Conservation (phyloP, 208 protist species). For the Borovskyia barvae region DNA sequence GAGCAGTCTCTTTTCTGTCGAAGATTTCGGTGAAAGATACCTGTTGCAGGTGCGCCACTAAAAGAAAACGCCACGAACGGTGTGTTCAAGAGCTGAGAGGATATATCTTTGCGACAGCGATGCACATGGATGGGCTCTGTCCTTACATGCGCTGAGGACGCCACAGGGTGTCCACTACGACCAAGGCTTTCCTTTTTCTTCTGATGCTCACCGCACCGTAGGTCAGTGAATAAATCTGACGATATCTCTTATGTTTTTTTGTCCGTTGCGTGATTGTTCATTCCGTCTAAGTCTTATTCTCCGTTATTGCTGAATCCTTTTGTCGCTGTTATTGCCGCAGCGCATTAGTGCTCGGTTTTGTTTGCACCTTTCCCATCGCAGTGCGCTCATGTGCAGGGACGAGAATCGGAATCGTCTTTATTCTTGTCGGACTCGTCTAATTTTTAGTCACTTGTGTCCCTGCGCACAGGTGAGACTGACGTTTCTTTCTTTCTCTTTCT, state of each 20-base stretch:
- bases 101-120: no score
- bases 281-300: background rate
- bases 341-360: background rate
- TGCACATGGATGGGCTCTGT: background rate
- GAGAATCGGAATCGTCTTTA: no score
- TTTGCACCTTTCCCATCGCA: no score
- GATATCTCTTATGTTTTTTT: slow-evolving; percentile 4
- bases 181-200: slow-evolving; percentile 25
- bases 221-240: background rate
- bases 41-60: no score
- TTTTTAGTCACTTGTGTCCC: no score
- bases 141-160: slow-evolving; percentile 17
- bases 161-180: no score
- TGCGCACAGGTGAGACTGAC: background rate
- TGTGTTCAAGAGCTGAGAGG: no score
- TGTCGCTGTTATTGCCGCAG: background rate
- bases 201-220: background rate
- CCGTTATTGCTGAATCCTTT: background rate
- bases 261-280: background rate
- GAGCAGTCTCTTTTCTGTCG: no score
- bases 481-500: background rate
- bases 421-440: no score
- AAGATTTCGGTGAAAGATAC: no score
- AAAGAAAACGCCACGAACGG: no score
- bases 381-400: no score